Evolutionary conservation across 2,329 filamentous ascomycete genomes (phyloP), one percentile per base, ranked within the genome.

Genomic region (Trichocomaceae sp.): DNA sequence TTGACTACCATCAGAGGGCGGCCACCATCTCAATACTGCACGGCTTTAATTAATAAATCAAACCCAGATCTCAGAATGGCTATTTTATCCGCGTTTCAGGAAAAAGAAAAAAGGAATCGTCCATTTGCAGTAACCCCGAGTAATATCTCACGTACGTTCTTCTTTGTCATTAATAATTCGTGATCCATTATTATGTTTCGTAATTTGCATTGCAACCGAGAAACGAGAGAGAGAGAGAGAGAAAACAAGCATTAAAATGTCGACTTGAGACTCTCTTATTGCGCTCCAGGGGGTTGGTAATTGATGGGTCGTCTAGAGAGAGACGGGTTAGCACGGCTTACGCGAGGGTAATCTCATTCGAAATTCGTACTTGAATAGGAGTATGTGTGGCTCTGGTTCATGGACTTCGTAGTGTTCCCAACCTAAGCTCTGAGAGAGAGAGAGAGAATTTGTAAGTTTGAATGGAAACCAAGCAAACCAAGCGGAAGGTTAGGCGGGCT

Each of bases 401-500:
- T 99, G 93, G 53, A 99, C 93, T 74, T 99, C 93, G 71, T 99
- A 99, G 73, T 99, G 93, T 72, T 97, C 92, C 93, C 93, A 99
- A 56, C 93, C 93, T 66, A 99, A 79, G 78, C 92, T 97, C 91
- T 97, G 69, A 49, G 26, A 22, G n/a, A n/a, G n/a, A n/a, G n/a
- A n/a, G n/a, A n/a, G n/a, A n/a, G n/a, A 39, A 54, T 42, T 15
- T 15, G 31, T 55, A 6, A 58, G 47, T 29, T n/a, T 26, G 23
- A 48, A 22, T n/a, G 15, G 42, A 23, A 44, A 5, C 19, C 15
- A n/a, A 31, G 23, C 1, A 23, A 44, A 5, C 19, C 15, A n/a
- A 31, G 23, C 1, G 17, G 19, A 9, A 19, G 4, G 22, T n/a
- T 29, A 15, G 17, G 6, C 20, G 10, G 2, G 23, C 29, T 13